Percentiles rank a stretch among this genome's conserved stretches.
phyloP scores from a whole-genome alignment of 352 stramenopile genomes.

The Pythium sp. region DNA sequence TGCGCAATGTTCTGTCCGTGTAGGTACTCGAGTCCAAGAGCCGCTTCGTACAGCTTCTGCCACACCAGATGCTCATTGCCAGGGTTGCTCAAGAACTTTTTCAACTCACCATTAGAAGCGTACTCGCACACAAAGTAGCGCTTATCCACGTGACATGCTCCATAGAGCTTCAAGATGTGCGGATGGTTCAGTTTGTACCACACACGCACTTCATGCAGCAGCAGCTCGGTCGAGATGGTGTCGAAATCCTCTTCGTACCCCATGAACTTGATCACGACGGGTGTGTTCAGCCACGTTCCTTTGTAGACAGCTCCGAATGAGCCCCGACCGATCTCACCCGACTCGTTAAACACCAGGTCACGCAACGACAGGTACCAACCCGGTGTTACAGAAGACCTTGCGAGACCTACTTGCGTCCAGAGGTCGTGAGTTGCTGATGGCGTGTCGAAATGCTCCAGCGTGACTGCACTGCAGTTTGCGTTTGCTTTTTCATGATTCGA shows the following conservation, averaged over 20 bases:
- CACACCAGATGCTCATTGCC: not conserved
- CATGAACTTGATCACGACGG: not conserved
- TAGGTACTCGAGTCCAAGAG: not conserved
- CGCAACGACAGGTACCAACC: not conserved
- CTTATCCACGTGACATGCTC: not conserved
- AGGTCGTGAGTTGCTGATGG: not conserved
- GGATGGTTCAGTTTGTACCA: not conserved
- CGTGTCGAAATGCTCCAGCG: not conserved
- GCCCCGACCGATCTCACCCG: not conserved
- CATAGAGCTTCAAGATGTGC: not conserved
- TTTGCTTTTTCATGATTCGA: too few relatives aligned
- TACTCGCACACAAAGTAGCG: conserved; percentile 6
- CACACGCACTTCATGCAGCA: not conserved
- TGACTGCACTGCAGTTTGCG: not conserved
- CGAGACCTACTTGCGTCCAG: not conserved
- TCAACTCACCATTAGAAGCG: not conserved
- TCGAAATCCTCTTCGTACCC: not conserved
- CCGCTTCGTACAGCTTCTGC: conserved; percentile 3
- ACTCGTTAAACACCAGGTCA: not conserved
- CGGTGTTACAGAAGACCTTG: too few relatives aligned
- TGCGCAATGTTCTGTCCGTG: not conserved
- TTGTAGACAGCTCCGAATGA: too few relatives aligned
- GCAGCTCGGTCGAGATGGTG: not conserved
- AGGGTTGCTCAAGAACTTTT: not conserved
- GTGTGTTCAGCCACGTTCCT: not conserved